phyloP scores from a whole-genome alignment of 140 eudicot species.

The Flaveria floridana region DNA sequence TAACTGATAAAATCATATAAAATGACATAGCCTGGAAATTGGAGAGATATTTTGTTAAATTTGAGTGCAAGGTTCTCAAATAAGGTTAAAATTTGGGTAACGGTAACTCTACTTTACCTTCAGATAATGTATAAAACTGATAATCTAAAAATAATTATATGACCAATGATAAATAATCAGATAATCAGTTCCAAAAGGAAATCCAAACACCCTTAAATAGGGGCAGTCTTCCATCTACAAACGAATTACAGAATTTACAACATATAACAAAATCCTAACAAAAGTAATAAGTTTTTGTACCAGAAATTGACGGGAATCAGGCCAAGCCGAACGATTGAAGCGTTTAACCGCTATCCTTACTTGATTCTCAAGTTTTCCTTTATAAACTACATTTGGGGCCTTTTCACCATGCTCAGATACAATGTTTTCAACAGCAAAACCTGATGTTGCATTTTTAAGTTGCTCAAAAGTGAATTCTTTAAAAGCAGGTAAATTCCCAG shows the following conservation, averaged over 20 bases:
- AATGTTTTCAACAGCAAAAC: conserved; percentile 70
- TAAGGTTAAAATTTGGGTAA: neutral
- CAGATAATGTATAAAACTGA: no score
- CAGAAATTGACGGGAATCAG: conserved; percentile 68
- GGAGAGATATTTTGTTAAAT: neutral
- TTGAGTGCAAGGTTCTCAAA: neutral
- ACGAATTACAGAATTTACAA: neutral
- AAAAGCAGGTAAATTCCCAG: conserved; percentile 43
- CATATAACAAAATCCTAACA: neutral
- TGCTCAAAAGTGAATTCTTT: conserved; percentile 63
- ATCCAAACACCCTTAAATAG: neutral
- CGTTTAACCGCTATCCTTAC: conserved; percentile 66
- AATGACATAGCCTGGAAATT: neutral
- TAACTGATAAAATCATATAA: neutral
- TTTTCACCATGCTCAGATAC: conserved; percentile 71
- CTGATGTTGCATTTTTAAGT: conserved; percentile 70
- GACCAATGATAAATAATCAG: conserved; percentile 4
- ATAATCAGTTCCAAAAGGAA: neutral
- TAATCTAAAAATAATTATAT: neutral
- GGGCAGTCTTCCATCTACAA: conserved; percentile 1
- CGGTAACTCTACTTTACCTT: neutral
- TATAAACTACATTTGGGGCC: conserved; percentile 72
- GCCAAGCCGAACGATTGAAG: conserved; percentile 71
- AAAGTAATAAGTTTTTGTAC: conserved; percentile 33
- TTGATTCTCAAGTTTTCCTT: conserved; percentile 74